These are phyloP conservation scores for Rhynchosporium agropyri DNA, from an alignment of 2,329 filamentous ascomycete genomes.

Conservation along the genomic window DNA sequence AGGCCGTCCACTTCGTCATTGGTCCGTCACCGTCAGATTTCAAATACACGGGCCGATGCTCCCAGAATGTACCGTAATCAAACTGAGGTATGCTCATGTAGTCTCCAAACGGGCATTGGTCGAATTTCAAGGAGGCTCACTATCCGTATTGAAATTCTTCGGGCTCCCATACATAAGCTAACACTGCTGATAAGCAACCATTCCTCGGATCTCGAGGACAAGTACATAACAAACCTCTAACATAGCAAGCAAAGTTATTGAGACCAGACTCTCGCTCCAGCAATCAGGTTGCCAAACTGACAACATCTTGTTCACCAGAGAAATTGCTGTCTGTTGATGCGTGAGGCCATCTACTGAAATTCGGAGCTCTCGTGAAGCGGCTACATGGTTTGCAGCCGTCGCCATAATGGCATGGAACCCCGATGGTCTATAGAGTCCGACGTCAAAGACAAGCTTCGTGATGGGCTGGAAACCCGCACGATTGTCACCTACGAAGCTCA, in stretches of 20 bases:
- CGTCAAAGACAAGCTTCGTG: constrained; percentile 23
- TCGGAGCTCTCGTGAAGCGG: constrained; percentile 13
- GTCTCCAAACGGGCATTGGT: background rate
- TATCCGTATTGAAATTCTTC: constrained; percentile 22
- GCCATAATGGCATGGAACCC: constrained; percentile 23
- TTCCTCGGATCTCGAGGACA: background rate
- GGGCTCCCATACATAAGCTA: constrained; percentile 24
- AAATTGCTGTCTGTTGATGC: constrained; percentile 19
- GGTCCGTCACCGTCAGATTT: background rate
- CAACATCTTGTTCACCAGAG: constrained; percentile 21
- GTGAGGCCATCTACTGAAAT: constrained; percentile 18
- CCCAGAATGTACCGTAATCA: background rate
- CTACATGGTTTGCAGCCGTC: constrained; percentile 19
- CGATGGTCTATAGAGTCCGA: constrained; percentile 15
- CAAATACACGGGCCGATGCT: background rate
- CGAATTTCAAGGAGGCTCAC: background rate
- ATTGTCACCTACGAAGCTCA: constrained; percentile 14
- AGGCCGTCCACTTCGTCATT: constrained; percentile 11
- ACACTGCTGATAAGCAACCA: background rate
- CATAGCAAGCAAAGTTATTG: constrained; percentile 21
- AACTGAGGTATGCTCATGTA: background rate
- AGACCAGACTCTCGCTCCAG: constrained; percentile 16
- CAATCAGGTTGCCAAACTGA: constrained; percentile 11
- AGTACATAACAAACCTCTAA: constrained; percentile 18
- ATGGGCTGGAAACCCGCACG: constrained; percentile 21